Evolutionary conservation across 2,329 filamentous ascomycete species (phyloP), one percentile per base, ranked within the genome.

Genomic region (Fonsecaea multimorphosa): DNA sequence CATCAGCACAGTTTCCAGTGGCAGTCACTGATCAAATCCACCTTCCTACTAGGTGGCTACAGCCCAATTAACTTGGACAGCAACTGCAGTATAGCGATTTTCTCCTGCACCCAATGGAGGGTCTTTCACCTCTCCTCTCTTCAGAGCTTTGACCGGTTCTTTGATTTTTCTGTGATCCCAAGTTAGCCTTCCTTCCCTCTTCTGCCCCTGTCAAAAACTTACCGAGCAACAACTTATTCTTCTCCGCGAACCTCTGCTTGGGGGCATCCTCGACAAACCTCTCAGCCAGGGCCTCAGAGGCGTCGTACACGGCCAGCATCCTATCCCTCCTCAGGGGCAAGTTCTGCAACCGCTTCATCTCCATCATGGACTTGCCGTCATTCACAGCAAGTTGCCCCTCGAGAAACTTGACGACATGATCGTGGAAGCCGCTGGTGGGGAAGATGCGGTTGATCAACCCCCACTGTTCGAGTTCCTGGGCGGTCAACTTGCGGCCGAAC

Each of bases 351-450:
- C 82, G 76, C 75, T 84, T 84, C 71, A 76, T 78, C 77, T 84
- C 82, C 72, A 83, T 82, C 81, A 84, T 83, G 71, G 80, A 83
- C 74, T 80, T 81, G 22, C 81, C 81, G 74, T 84, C 82, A 73
- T 83, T 84, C 0, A 76, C 93, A 56, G 72, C 72, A 46, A 84
- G 68, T 73, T 83, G 79, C 24, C 75, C 78, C 49, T 80, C 73
- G 65, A 84, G 69, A 63, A 80, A 84, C 51, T 66, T 71, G 1
- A 76, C 58, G 0, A 84, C 81, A 62, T 77, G 73, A 0, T 67
- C 69, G 19, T 81, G 79, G 61, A 84, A 84, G 2, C 73, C 76
- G 1, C 79, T 77, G 1, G 64, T 69, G 0, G 74, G 74, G 70
- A 83, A 83, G 2, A 84, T 74, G 11, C 76, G 76, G 64, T 84